Conservation (phyloP, 225 moss, liverwort and hornwort species). For the Antitrichia curtipendula region DNA sequence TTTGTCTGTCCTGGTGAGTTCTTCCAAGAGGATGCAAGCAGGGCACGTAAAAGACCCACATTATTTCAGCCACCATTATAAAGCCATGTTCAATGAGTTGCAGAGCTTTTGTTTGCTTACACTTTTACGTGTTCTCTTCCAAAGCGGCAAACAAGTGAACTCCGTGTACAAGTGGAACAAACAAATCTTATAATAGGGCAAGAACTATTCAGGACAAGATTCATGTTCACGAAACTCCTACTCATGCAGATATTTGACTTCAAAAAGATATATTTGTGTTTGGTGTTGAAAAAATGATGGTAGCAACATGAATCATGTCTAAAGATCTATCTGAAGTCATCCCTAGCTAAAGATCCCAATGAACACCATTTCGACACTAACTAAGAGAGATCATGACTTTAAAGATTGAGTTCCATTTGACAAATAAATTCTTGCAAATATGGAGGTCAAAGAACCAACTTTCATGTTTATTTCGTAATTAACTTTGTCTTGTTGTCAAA, state of each 20-base stretch:
- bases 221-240: neutral
- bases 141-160: neutral
- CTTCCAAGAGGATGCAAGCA: neutral
- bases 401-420: neutral
- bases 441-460: accelerated
- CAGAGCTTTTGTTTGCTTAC: neutral
- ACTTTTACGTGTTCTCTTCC: neutral
- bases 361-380: neutral
- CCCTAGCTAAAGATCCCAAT: neutral
- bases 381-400: neutral
- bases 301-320: neutral
- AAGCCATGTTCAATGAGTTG: neutral
- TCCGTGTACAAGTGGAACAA: neutral
- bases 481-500: neutral
- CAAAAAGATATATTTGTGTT: neutral
- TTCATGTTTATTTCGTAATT: neutral
- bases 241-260: neutral
- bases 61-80: neutral
- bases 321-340: neutral
- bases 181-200: neutral
- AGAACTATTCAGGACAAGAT: neutral
- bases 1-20: neutral
- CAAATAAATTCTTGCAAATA: neutral
- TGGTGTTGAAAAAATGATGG: neutral
- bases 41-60: neutral